These are phyloP conservation scores for Xylariaceae sp. DNA, from an alignment of 2,329 filamentous ascomycete genomes.

Conservation along the genomic window DNA sequence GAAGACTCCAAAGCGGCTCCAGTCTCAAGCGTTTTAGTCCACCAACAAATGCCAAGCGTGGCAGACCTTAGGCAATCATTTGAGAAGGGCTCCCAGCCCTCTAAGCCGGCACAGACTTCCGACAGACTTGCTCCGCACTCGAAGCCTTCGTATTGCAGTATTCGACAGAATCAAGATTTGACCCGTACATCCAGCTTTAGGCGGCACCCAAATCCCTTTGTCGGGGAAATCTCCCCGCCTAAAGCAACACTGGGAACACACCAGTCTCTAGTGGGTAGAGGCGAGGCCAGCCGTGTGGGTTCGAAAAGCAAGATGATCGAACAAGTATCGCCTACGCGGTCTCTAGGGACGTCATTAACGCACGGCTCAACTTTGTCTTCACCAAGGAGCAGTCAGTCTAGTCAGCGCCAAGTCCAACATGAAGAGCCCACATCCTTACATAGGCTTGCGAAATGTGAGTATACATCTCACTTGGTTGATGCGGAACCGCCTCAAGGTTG, in stretches of 20 bases:
- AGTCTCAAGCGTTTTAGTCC: slow-evolving; percentile 8
- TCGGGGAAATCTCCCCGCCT: background rate
- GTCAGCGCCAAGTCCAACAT: slow-evolving; percentile 3
- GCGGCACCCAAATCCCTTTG: background rate
- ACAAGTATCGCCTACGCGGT: background rate
- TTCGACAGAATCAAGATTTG: background rate
- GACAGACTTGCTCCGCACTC: slow-evolving; percentile 4
- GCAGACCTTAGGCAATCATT: slow-evolving; percentile 45
- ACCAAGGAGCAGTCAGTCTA: slow-evolving; percentile 17
- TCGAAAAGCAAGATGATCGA: slow-evolving; percentile 12
- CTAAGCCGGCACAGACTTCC: background rate
- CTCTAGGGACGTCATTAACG: background rate
- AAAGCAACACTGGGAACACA: background rate
- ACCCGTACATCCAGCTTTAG: background rate
- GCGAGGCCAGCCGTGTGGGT: slow-evolving; percentile 3
- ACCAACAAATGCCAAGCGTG: slow-evolving; percentile 38
- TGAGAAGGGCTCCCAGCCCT: slow-evolving; percentile 31
- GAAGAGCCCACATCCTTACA: background rate
- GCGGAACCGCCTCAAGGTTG: background rate
- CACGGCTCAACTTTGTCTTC: slow-evolving; percentile 12
- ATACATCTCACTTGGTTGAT: background rate
- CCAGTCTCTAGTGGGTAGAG: slow-evolving; percentile 1
- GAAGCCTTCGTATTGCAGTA: background rate
- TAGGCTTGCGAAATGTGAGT: background rate
- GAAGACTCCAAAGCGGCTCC: background rate